Percentiles rank a stretch among this genome's conserved stretches.
phyloP scores from a whole-genome alignment of 805 yeast genomes.

The Metschnikowia aberdeeniae region DNA sequence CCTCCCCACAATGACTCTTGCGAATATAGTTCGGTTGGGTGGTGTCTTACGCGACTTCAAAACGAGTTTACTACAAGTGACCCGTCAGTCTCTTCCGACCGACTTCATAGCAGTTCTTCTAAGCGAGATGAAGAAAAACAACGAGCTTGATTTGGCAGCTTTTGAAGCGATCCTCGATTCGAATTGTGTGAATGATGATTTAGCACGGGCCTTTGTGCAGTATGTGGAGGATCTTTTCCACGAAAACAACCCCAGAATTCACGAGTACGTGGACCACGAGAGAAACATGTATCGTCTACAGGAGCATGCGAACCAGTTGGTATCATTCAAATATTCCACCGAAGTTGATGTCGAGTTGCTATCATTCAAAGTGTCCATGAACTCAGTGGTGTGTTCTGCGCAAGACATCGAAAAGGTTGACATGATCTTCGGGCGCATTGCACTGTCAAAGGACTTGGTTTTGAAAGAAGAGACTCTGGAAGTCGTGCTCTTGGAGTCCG shows the following conservation, averaged over 20 bases:
- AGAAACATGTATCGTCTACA: conserved; percentile 19
- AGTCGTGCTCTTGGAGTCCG: neutral
- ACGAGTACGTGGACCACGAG: conserved; percentile 32
- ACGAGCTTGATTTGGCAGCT: conserved; percentile 11
- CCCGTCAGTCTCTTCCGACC: conserved; percentile 7
- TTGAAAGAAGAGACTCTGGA: neutral
- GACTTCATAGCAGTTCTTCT: conserved; percentile 19
- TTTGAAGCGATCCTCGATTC: conserved; percentile 15
- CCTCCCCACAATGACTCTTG: conserved; percentile 20
- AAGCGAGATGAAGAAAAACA: conserved; percentile 7
- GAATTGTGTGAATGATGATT: conserved; percentile 18
- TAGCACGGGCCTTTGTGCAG: conserved; percentile 18
- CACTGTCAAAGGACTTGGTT: too few relatives aligned
- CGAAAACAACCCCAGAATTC: conserved; percentile 28
- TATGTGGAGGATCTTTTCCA: conserved; percentile 29
- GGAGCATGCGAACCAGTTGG: neutral
- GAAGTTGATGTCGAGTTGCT: conserved; percentile 16
- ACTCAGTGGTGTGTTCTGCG: conserved; percentile 8
- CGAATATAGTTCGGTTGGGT: conserved; percentile 27
- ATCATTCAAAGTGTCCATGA: conserved; percentile 24
- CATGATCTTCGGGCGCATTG: neutral
- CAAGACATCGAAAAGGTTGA: conserved; percentile 7
- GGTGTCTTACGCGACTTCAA: conserved; percentile 12
- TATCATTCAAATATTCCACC: neutral
- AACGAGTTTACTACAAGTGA: conserved; percentile 8